phyloP scores from a whole-genome alignment of 306 rosid genomes.

The Casuarina glauca region DNA sequence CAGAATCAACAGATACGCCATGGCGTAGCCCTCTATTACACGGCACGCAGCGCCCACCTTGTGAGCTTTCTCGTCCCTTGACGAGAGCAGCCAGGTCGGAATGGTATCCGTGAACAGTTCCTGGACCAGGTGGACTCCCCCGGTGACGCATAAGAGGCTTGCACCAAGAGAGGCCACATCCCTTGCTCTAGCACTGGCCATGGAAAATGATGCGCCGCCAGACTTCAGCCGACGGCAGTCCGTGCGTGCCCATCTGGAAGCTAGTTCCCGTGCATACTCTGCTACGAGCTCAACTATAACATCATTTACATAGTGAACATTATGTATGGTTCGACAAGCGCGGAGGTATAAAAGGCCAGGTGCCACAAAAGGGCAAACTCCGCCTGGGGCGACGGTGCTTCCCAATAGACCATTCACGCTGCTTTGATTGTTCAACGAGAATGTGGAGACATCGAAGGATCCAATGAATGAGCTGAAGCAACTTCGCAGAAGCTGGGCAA shows the following conservation, averaged over 20 bases:
- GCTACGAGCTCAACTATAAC: constrained; percentile 58
- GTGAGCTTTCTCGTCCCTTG: constrained; percentile 36
- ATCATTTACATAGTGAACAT: constrained; percentile 44
- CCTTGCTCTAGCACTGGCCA: constrained; percentile 53
- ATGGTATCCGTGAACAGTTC: constrained; percentile 63
- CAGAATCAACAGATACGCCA: constrained; percentile 61
- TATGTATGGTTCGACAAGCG: constrained; percentile 53
- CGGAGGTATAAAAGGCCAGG: constrained; percentile 80
- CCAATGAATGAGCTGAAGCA: constrained; percentile 74
- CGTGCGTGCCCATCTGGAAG: constrained; percentile 32
- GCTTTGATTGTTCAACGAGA: constrained; percentile 44
- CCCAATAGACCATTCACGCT: constrained; percentile 73
- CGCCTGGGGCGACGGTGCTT: constrained; percentile 36
- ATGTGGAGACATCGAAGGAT: constrained; percentile 31
- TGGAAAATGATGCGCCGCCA: constrained; percentile 47
- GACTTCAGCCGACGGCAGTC: constrained; percentile 44
- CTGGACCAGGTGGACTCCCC: constrained; percentile 65
- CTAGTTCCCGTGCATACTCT: constrained; percentile 44
- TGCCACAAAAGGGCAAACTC: constrained; percentile 44
- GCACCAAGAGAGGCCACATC: constrained; percentile 72
- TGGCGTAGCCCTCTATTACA: constrained; percentile 62
- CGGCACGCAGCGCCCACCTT: constrained; percentile 32
- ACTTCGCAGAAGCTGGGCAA: constrained; percentile 71
- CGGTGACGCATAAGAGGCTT: constrained; percentile 54
- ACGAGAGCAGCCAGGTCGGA: constrained; percentile 70